phyloP scores from a whole-genome alignment of 176 grass and related monocot species.

The Oryza longistaminata region DNA sequence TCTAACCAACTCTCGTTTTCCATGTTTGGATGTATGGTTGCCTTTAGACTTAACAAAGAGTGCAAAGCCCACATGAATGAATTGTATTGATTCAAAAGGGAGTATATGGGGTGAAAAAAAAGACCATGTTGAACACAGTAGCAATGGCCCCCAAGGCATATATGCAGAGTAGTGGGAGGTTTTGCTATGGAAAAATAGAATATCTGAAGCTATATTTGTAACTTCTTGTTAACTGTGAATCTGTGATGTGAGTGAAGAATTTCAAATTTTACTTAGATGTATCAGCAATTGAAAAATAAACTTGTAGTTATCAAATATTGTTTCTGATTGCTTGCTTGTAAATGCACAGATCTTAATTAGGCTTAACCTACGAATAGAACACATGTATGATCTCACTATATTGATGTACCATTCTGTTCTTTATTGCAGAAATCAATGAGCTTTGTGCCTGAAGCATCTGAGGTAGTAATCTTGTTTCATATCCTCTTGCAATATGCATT shows the following conservation, averaged over 20 bases:
- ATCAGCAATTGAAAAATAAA: not conserved
- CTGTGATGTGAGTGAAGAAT: not conserved
- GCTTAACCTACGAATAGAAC: conserved; percentile 13
- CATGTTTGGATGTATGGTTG: not conserved
- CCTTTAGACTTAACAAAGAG: too few relatives aligned
- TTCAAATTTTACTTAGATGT: not conserved
- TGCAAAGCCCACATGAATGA: too few relatives aligned
- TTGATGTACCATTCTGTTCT: conserved; percentile 25
- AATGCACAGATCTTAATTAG: conserved; percentile 22
- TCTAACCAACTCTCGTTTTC: not conserved
- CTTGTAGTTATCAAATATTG: not conserved
- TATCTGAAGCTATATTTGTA: not conserved
- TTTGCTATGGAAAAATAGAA: not conserved
- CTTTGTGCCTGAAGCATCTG: conserved; percentile 55
- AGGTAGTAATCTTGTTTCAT: conserved; percentile 57
- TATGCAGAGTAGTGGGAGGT: too few relatives aligned
- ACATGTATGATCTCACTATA: conserved; percentile 10
- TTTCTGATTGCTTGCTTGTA: conserved; percentile 30
- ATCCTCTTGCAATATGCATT: conserved; percentile 1
- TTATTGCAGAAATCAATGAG: conserved; percentile 70
- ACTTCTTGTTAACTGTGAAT: not conserved
- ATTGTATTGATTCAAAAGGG: too few relatives aligned
- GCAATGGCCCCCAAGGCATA: too few relatives aligned
- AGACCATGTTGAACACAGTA: too few relatives aligned
- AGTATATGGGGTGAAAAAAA: too few relatives aligned